Base-by-base conservation (phyloP, 768 basidiomycete genomes). In the Collybia sordida region DNA sequence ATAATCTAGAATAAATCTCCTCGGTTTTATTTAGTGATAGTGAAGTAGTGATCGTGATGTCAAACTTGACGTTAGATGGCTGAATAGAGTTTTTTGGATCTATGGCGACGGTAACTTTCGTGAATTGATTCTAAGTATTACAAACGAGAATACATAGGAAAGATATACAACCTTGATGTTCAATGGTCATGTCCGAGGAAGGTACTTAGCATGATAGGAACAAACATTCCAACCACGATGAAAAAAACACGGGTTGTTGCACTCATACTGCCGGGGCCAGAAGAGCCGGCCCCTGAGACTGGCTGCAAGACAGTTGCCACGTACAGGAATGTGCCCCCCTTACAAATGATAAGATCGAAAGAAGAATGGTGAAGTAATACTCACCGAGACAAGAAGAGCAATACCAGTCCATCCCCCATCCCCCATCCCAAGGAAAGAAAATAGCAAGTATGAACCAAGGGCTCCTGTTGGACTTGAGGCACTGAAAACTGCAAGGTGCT, bases 321-420 rank as follows among this genome's bases (percentile, higher is more conserved):
- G 62, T 96, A 97, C 34, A 98, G 74, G 70, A 97, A 97, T 3
- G 92, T 93, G 7, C 94, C 94, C 39, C 91, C 31, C 94, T 91
- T 94, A 37, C 27, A 48, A 31, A 27, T 25, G 25, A n/a, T n/a
- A n/a, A n/a, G n/a, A n/a, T n/a, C n/a, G n/a, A n/a, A n/a, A n/a
- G n/a, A n/a, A n/a, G n/a, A n/a, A n/a, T n/a, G n/a, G n/a, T n/a
- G n/a, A n/a, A n/a, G n/a, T 21, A 22, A 34, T 18, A 72, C 85
- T 60, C 59, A 95, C 94, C 12, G 93, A 96, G 58, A 96, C 76
- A 6, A 98, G 74, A 28, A 98, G 74, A 0, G 90, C 86, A 8
- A 85, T 67, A 6, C 91, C 94, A 1, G 88, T 85, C 79, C 85
- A 85, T 57, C 75, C 75, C 4, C 68, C 69, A 39, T 70, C 62